Percentiles rank a stretch among this genome's conserved stretches.
Evolutionary conservation across 345 rosid genomes (phyloP).

Genomic region (Heritiera fomes): DNA sequence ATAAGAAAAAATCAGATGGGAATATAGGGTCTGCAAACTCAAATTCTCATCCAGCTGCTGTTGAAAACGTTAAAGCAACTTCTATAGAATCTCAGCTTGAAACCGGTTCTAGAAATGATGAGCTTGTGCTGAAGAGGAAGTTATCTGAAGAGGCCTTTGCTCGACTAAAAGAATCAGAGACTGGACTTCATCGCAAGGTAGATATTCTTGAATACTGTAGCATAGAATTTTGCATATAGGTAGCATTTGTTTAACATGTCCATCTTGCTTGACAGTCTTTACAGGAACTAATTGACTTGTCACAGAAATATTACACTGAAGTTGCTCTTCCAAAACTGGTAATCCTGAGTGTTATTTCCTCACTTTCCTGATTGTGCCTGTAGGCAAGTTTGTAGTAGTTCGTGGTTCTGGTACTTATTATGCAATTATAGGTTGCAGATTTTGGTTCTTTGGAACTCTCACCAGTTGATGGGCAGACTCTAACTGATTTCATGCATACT

Average conservation of each 20-base stretch:
- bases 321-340: conserved; percentile 98
- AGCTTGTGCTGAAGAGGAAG: conserved; percentile 52
- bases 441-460: conserved; percentile 98
- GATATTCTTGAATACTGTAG: conserved; percentile 17
- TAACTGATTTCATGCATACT: conserved; percentile 99
- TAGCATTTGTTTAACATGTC: conserved; percentile 31
- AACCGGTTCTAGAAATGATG: conserved; percentile 50
- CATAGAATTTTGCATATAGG: conserved; percentile 18
- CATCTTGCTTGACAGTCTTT: conserved; percentile 59
- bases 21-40: conserved; percentile 43
- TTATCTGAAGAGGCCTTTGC: conserved; percentile 78
- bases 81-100: conserved; percentile 57
- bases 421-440: conserved; percentile 82
- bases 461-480: conserved; percentile 98
- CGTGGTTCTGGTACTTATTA: conserved; percentile 23
- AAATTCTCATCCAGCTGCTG: conserved; percentile 39
- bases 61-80: conserved; percentile 40
- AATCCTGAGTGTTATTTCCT: conserved; percentile 29
- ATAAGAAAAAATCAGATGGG: conserved; percentile 68
- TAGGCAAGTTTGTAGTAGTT: conserved; percentile 23
- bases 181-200: conserved; percentile 95
- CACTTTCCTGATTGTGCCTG: conserved; percentile 16
- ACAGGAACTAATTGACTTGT: conserved; percentile 78
- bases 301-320: conserved; percentile 78
- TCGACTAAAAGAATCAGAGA: conserved; percentile 79